Conservation (phyloP, 805 yeast genomes). For the Clavispora santaluciae region DNA sequence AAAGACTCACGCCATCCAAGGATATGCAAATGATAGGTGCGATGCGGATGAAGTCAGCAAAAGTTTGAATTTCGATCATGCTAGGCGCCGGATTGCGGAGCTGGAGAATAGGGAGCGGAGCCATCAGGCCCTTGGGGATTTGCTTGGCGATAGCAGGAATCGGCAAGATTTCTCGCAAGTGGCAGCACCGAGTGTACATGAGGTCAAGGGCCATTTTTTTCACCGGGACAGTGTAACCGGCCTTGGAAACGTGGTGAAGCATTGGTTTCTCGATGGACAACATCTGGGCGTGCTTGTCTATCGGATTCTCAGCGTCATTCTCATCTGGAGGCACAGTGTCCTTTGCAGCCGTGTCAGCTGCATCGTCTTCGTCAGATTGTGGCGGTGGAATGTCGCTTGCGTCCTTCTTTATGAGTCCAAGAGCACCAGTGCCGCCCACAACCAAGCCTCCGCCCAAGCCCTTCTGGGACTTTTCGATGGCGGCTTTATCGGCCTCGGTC, state of each 20-base stretch:
- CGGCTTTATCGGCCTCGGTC: slow-evolving; percentile 46
- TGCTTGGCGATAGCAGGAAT: slow-evolving; percentile 86
- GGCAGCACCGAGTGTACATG: slow-evolving; percentile 89
- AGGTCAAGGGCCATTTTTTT: slow-evolving; percentile 56
- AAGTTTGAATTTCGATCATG: slow-evolving; percentile 78
- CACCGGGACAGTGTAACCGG: slow-evolving; percentile 28
- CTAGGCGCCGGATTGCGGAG: slow-evolving; percentile 87
- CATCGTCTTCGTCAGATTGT: neutral
- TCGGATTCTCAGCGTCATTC: slow-evolving; percentile 8
- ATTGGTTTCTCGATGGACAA: slow-evolving; percentile 14
- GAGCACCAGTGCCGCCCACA: slow-evolving; percentile 73
- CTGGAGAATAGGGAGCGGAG: slow-evolving; percentile 68
- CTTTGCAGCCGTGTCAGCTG: too few species aligned
- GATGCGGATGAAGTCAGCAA: slow-evolving; percentile 81
- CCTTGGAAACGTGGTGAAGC: slow-evolving; percentile 1
- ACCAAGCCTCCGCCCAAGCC: slow-evolving; percentile 62
- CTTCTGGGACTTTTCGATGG: slow-evolving; percentile 36
- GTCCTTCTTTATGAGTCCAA: slow-evolving; percentile 35
- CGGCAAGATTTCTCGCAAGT: slow-evolving; percentile 84
- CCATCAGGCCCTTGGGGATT: slow-evolving; percentile 68
- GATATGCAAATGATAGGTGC: slow-evolving; percentile 75
- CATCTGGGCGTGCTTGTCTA: slow-evolving; percentile 10
- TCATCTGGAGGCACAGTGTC: too few species aligned
- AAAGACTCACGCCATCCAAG: slow-evolving; percentile 72
- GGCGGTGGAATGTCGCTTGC: slow-evolving; percentile 2